Evolutionary conservation across 73 alveolate species (phyloP).

Genomic region (Durusdinium trenchii): DNA sequence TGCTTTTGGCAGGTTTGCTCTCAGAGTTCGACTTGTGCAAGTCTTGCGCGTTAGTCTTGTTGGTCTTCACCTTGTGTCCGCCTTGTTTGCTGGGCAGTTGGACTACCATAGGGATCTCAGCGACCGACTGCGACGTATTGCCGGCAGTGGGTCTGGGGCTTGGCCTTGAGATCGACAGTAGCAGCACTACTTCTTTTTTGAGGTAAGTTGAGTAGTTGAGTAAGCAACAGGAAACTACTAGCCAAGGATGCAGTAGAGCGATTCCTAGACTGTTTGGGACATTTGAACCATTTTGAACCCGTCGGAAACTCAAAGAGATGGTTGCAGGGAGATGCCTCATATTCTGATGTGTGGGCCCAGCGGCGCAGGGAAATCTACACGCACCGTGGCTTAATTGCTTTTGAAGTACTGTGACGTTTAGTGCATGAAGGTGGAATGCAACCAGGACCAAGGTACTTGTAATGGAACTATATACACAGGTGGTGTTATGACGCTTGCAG

Average conservation of each 20-base stretch:
- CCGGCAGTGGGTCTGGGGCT: slow-evolving; percentile 66
- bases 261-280: too few species aligned
- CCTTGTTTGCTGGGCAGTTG: slow-evolving; percentile 46
- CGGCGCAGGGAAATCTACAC: slow-evolving; percentile 93
- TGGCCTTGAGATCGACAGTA: too few species aligned
- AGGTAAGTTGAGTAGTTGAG: too few species aligned
- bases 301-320: not conserved
- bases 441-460: too few species aligned
- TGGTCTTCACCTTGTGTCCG: not conserved
- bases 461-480: too few species aligned
- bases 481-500: too few species aligned
- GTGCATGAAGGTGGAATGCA: too few species aligned
- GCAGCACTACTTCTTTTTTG: too few species aligned
- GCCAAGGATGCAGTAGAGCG: too few species aligned
- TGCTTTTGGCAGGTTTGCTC: not conserved
- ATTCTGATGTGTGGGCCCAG: slow-evolving; percentile 79
- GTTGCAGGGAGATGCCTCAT: slow-evolving; percentile 94
- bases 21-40: not conserved
- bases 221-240: too few species aligned
- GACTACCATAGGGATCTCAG: slow-evolving; percentile 81
- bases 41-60: not conserved
- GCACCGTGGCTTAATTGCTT: not conserved
- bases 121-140: slow-evolving; percentile 77
- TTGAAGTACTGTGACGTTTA: not conserved
- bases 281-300: not conserved